Conservation (phyloP, 2,329 filamentous ascomycete genomes). For the Ceratocystiopsis brevicomis region DNA sequence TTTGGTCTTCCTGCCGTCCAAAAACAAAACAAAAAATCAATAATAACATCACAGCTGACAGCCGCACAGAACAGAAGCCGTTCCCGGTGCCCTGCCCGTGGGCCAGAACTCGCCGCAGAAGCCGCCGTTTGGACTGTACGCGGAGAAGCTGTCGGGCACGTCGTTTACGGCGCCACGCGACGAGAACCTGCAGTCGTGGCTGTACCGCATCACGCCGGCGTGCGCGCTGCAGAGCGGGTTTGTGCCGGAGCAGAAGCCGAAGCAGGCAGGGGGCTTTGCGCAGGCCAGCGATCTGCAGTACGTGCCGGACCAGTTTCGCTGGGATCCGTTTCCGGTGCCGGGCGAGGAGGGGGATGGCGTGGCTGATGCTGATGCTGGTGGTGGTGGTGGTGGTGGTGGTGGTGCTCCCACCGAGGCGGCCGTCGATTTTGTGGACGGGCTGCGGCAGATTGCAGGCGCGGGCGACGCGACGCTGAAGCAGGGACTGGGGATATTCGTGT, state of each 20-base stretch:
- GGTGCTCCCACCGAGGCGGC: constrained; percentile 7
- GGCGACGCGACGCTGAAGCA: constrained; percentile 64
- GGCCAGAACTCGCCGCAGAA: constrained; percentile 71
- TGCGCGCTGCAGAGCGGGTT: constrained; percentile 40
- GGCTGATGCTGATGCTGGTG: too few relatives aligned
- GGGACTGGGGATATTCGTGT: constrained; percentile 65
- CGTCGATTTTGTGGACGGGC: constrained; percentile 31
- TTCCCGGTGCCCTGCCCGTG: constrained; percentile 53
- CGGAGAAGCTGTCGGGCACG: constrained; percentile 59
- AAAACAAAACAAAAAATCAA: too few relatives aligned
- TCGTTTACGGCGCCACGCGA: constrained; percentile 51
- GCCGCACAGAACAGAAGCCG: constrained; percentile 47
- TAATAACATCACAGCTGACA: neutral
- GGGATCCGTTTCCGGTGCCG: constrained; percentile 55
- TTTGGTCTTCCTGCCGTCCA: neutral
- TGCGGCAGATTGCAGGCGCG: constrained; percentile 58
- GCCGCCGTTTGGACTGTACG: constrained; percentile 58
- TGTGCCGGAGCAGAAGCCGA: constrained; percentile 10
- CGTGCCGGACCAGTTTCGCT: constrained; percentile 65
- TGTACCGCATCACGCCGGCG: constrained; percentile 50
- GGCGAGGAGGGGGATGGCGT: neutral
- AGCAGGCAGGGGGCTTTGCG: constrained; percentile 3
- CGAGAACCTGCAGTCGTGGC: constrained; percentile 53
- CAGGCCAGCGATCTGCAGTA: constrained; percentile 32
- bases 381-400: too few relatives aligned